phyloP scores from a whole-genome alignment of 352 stramenopile species.

The Pythium grandisporangium region DNA sequence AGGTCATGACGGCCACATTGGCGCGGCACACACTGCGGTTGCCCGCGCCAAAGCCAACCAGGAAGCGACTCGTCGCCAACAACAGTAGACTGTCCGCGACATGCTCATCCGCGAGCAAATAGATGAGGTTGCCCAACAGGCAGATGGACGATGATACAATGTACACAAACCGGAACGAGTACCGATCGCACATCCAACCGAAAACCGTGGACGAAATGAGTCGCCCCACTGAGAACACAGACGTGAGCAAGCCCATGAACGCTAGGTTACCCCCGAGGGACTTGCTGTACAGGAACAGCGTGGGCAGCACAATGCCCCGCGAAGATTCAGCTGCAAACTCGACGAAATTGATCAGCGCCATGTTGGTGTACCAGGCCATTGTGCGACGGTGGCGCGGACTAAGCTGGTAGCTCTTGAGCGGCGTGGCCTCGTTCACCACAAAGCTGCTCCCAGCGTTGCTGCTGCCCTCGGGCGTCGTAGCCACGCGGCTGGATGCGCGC shows the following conservation, averaged over 20 bases:
- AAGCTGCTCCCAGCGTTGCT: slow-evolving; percentile 1
- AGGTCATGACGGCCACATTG: slow-evolving; percentile 61
- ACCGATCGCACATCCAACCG: slow-evolving; percentile 78
- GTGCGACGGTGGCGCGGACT: slow-evolving; percentile 33
- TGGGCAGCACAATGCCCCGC: slow-evolving; percentile 65
- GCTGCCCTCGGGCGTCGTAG: neutral
- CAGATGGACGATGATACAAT: slow-evolving; percentile 69
- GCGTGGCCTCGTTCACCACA: slow-evolving; percentile 10
- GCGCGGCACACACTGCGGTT: slow-evolving; percentile 73
- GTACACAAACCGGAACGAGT: slow-evolving; percentile 76
- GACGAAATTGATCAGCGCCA: slow-evolving; percentile 80
- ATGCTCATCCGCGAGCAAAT: slow-evolving; percentile 52
- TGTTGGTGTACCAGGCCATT: slow-evolving; percentile 67
- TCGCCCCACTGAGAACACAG: slow-evolving; percentile 69
- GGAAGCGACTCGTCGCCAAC: slow-evolving; percentile 50
- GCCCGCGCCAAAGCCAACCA: slow-evolving; percentile 70
- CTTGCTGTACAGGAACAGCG: slow-evolving; percentile 80
- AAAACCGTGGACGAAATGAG: slow-evolving; percentile 78
- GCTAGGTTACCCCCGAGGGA: slow-evolving; percentile 63
- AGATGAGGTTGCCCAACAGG: slow-evolving; percentile 67
- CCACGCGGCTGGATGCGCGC: neutral
- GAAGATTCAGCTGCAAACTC: slow-evolving; percentile 76
- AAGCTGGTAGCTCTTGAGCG: slow-evolving; percentile 23
- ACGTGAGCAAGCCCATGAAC: slow-evolving; percentile 78
- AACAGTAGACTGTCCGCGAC: slow-evolving; percentile 42